phyloP scores from a whole-genome alignment of 2,329 filamentous ascomycete species.

The Penicillium sp. region DNA sequence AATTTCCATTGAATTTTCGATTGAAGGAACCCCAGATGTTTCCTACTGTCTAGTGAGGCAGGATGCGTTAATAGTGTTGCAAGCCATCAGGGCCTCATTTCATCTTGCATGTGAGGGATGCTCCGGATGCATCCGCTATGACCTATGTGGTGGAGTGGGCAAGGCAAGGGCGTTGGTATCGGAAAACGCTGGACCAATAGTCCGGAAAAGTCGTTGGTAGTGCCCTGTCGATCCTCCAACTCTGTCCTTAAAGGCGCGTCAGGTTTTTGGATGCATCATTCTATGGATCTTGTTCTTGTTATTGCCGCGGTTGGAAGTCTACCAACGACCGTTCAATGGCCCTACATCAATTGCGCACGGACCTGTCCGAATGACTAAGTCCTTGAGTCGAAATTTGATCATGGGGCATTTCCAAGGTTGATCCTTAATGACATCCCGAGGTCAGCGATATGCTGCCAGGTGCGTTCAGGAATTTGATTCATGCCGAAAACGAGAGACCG shows the following conservation, averaged over 20 bases:
- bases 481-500: neutral
- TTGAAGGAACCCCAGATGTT: neutral
- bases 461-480: neutral
- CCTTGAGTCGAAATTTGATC: neutral
- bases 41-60: neutral
- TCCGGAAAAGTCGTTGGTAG: neutral
- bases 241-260: neutral
- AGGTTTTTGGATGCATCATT: neutral
- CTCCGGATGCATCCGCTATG: slow-evolving; percentile 2
- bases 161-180: slow-evolving; percentile 6
- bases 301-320: neutral
- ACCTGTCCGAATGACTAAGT: neutral
- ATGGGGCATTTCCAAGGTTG: too few relatives aligned
- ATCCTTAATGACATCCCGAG: too few relatives aligned
- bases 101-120: slow-evolving; percentile 11
- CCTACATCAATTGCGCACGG: neutral
- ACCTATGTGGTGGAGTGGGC: slow-evolving; percentile 2
- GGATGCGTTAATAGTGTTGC: neutral
- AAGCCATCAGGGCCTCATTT: neutral
- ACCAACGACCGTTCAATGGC: neutral
- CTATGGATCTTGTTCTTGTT: neutral
- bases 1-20: neutral
- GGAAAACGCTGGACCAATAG: neutral
- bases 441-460: neutral
- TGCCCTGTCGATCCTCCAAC: neutral